Evolutionary conservation across 257 asterid species (phyloP).

Genomic region (Ballota nigra): DNA sequence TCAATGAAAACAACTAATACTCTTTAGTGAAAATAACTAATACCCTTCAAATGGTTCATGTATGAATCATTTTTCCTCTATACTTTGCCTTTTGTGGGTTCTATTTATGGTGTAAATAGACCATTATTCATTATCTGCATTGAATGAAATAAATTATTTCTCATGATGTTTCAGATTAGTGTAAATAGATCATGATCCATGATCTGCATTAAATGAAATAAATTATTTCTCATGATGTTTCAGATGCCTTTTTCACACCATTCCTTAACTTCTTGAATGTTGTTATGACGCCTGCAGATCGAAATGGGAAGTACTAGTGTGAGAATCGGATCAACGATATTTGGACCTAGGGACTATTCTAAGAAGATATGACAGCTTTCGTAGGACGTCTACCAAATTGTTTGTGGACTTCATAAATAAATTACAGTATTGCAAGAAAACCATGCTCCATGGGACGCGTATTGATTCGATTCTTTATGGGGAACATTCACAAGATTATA

Average conservation of each 20-base stretch:
- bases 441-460: background rate
- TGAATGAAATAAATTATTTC: background rate
- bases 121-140: background rate
- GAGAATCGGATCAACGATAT: conserved; percentile 86
- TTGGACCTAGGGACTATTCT: conserved; percentile 82
- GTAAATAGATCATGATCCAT: background rate
- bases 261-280: background rate
- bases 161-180: background rate
- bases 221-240: background rate
- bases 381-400: background rate
- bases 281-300: conserved; percentile 48
- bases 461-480: background rate
- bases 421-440: background rate
- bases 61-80: too few species aligned
- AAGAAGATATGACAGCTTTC: conserved; percentile 39
- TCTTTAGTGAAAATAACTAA: too few species aligned
- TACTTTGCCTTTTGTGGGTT: too few species aligned
- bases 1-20: too few species aligned
- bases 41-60: too few species aligned
- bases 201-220: background rate
- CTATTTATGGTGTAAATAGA: background rate
- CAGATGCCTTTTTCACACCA: background rate
- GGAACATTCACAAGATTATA: background rate
- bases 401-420: background rate
- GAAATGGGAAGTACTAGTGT: conserved; percentile 89